Evolutionary conservation across 2,329 filamentous ascomycete species (phyloP), one percentile per base, ranked within the genome.

Genomic region (Alternaria alternata): DNA sequence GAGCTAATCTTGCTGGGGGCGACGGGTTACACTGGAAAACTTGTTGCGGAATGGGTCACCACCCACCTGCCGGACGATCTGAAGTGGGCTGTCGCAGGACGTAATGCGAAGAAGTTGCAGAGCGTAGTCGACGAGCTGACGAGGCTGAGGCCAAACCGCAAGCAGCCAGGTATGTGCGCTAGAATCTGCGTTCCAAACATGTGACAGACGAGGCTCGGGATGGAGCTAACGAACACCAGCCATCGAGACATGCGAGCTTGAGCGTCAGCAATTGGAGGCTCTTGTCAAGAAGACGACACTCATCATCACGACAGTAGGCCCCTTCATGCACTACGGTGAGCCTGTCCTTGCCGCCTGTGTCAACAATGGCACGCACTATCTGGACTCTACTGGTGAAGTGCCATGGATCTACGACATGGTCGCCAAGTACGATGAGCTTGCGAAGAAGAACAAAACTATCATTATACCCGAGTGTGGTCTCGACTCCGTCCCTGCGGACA

Each of bases 11-110:
- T 92, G 34, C 83, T 90, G 20, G 89, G 89, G 26, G 88, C 89
- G 9, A 90, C 85, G 75, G 94, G 94, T 28, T 97, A 96, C 79
- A 97, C 94, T 0, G 94, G 94, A 39, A 89, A 87, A 66, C 84
- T 91, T 67, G 88, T 88, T 3, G 89, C 89, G 28, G 89, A 96
- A 76, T 88, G 95, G 78, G 90, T 97, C 71, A 84, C 88, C 53
- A 84, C 84, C 14, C 81, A 87, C 65, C 82, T 93, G 1, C 91
- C 93, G 0, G 92, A 90, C 18, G 87, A 92, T 75, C 78, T 96
- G 63, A 93, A 88, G 81, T 97, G 94, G 94, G 94, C 92, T 14
- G 83, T 97, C 56, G 92, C 93, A 46, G 94, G 94, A 30, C 90
- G 94, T 26, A 94, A 91, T n/a, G 81, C 85, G 49, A 81, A 84